Percentiles rank a stretch among this genome's conserved stretches.
Conservation (phyloP, 2,329 filamentous ascomycete genomes). For the Claviceps africana region DNA sequence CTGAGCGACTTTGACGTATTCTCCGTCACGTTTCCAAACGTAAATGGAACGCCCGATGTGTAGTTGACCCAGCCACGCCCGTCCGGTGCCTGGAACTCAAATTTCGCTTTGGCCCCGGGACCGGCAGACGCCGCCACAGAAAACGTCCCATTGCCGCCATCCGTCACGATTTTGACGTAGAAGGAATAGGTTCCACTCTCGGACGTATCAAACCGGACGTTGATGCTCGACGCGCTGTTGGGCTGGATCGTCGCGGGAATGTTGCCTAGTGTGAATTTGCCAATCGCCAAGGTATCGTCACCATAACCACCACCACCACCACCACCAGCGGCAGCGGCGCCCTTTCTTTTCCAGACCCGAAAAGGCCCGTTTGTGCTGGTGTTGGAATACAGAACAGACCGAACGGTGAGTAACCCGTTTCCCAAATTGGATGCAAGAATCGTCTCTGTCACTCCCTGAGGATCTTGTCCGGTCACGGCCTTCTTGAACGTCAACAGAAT, state of each 20-base stretch:
- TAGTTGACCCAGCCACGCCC: constrained; percentile 37
- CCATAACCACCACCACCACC: not conserved
- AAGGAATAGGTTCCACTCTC: constrained; percentile 32
- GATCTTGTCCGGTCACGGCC: constrained; percentile 29
- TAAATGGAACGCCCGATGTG: constrained; percentile 28
- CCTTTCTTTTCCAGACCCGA: constrained; percentile 20
- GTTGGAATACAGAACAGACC: constrained; percentile 28
- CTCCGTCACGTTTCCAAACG: constrained; percentile 41
- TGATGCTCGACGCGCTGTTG: constrained; percentile 24
- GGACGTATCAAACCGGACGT: constrained; percentile 32
- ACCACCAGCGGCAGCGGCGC: constrained; percentile 1
- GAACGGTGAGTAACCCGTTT: constrained; percentile 29
- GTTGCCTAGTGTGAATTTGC: constrained; percentile 33
- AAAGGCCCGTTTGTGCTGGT: constrained; percentile 31
- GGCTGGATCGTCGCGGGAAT: constrained; percentile 31
- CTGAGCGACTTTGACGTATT: constrained; percentile 32
- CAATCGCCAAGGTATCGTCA: constrained; percentile 21
- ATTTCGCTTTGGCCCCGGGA: constrained; percentile 30
- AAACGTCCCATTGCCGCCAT: constrained; percentile 34
- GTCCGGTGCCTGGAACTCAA: constrained; percentile 42
- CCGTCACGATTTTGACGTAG: constrained; percentile 32
- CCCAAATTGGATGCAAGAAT: constrained; percentile 37
- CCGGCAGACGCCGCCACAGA: constrained; percentile 36
- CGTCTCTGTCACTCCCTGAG: constrained; percentile 25
- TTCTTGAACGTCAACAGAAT: constrained; percentile 34